phyloP scores from a whole-genome alignment of 2,329 filamentous ascomycete species.

The Diaporthe caulivora region DNA sequence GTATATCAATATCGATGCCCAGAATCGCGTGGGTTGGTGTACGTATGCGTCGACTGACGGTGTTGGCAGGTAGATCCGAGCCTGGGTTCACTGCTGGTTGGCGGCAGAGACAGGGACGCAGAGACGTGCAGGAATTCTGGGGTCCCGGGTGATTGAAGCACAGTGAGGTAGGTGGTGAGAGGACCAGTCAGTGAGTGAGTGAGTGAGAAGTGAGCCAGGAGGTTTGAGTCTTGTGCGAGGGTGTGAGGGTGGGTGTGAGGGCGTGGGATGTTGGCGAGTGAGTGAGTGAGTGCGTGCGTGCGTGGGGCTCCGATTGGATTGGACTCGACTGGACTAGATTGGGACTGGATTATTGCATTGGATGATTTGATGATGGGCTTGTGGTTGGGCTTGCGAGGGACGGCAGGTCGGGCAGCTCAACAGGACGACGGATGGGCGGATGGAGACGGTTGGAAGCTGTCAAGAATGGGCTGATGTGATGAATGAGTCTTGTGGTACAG shows the following conservation, averaged over 20 bases:
- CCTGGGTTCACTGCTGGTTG: not conserved
- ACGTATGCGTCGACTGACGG: not conserved
- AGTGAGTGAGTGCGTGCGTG: not conserved
- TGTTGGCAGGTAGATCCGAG: constrained; percentile 24
- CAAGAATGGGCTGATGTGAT: constrained; percentile 24
- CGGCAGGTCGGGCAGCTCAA: not conserved
- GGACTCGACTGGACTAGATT: not conserved
- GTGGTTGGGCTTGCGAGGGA: constrained; percentile 24
- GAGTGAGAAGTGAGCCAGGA: not conserved
- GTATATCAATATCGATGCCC: not conserved
- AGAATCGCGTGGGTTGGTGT: not conserved
- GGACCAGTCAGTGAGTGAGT: constrained; percentile 1
- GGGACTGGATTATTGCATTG: too few species aligned
- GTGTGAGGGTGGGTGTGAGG: not conserved
- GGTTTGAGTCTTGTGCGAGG: constrained; percentile 16
- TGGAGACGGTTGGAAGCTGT: constrained; percentile 12
- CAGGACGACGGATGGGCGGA: constrained; percentile 7
- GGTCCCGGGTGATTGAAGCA: not conserved
- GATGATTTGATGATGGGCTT: not conserved
- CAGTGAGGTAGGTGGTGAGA: too few species aligned
- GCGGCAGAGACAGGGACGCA: not conserved
- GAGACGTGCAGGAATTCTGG: not conserved
- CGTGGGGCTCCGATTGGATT: constrained; percentile 19
- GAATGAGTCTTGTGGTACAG: constrained; percentile 18
- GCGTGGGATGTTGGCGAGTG: too few species aligned